Percentiles rank a stretch among this genome's conserved stretches.
Conservation (phyloP, 176 grass and related monocot genomes). For the Avena atlantica region DNA sequence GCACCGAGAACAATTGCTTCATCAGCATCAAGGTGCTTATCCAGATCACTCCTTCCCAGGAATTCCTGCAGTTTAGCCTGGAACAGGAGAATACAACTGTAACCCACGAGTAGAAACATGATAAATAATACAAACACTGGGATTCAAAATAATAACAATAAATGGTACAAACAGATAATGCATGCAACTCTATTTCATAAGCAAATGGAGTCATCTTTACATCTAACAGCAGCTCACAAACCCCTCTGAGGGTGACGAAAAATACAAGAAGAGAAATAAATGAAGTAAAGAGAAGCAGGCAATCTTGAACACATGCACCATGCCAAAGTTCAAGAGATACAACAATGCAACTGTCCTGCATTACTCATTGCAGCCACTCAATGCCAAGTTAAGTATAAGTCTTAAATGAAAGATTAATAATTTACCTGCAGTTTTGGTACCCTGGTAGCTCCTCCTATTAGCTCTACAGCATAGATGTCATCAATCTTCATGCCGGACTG, state of each 20-base stretch:
- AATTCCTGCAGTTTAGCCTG: constrained; percentile 95
- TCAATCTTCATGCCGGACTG: constrained; percentile 84
- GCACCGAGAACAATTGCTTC: constrained; percentile 97
- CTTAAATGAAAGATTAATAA: constrained; percentile 26
- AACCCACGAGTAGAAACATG: neutral
- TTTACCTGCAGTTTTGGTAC: constrained; percentile 94
- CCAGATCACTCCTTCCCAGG: constrained; percentile 76
- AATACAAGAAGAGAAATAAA: constrained; percentile 14
- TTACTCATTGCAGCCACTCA: neutral
- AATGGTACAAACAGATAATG: neutral
- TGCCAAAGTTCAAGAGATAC: neutral
- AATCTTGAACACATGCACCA: neutral
- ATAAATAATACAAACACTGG: neutral
- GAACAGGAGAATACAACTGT: constrained; percentile 44
- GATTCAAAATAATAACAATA: constrained; percentile 13
- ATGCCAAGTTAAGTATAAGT: neutral
- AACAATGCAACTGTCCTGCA: neutral
- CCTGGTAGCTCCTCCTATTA: constrained; percentile 95
- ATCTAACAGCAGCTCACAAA: constrained; percentile 2
- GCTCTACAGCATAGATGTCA: constrained; percentile 93
- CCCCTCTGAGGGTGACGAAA: constrained; percentile 1
- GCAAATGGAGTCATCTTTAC: neutral
- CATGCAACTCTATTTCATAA: neutral
- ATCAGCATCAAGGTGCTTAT: constrained; percentile 98
- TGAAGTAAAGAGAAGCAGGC: neutral